phyloP scores from a whole-genome alignment of 768 basidiomycete species.

The Mycena indigotica region DNA sequence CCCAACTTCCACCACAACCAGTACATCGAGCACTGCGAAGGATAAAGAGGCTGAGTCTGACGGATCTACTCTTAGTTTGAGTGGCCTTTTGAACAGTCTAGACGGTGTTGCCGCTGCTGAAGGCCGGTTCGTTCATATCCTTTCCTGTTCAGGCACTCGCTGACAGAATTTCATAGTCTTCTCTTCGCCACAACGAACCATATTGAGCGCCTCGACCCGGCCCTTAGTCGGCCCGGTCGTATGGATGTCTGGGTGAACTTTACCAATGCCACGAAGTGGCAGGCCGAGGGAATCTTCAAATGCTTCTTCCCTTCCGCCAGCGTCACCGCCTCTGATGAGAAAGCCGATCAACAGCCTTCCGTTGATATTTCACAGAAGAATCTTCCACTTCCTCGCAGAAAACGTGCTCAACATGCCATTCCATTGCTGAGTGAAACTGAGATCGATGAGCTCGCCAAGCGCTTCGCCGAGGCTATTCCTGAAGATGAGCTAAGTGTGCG shows the following conservation, averaged over 20 bases:
- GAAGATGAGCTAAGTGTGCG: conserved; percentile 86
- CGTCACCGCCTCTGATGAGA: conserved; percentile 19
- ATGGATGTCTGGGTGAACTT: conserved; percentile 95
- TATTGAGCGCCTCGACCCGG: conserved; percentile 89
- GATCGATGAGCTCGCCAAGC: conserved; percentile 75
- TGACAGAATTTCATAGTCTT: conserved; percentile 47
- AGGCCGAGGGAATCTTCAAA: conserved; percentile 91
- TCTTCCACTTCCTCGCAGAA: conserved; percentile 68
- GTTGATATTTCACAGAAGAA: conserved; percentile 59
- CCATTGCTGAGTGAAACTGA: conserved; percentile 76
- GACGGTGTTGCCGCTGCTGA: conserved; percentile 86
- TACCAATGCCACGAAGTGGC: conserved; percentile 89
- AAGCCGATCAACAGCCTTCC: conserved; percentile 34
- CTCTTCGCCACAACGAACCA: conserved; percentile 94
- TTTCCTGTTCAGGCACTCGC: not conserved
- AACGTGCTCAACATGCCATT: conserved; percentile 55
- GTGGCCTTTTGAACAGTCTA: conserved; percentile 82
- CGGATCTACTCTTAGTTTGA: conserved; percentile 82
- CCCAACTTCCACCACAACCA: conserved; percentile 53
- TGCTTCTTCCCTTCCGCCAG: conserved; percentile 82
- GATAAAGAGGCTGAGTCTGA: conserved; percentile 50
- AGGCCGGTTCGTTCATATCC: conserved; percentile 62
- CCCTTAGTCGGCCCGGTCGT: conserved; percentile 83
- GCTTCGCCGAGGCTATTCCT: conserved; percentile 80
- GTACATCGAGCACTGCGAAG: conserved; percentile 42